phyloP scores from a whole-genome alignment of 192 early-diverging fungal genomes.

The Spinellus fusiger region DNA sequence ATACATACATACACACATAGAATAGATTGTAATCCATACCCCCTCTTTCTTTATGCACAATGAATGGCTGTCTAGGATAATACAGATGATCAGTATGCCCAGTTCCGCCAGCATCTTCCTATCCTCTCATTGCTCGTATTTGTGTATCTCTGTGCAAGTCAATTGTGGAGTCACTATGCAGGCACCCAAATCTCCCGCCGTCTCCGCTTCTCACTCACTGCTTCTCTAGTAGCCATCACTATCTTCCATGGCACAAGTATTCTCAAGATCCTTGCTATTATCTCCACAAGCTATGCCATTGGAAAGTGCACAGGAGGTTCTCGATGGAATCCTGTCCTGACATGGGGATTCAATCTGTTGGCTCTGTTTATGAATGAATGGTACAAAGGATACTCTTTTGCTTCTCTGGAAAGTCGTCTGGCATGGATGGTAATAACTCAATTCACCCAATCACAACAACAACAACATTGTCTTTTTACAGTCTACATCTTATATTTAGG shows the following conservation, averaged over 20 bases:
- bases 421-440: conserved; percentile 1
- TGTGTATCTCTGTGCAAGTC: conserved; percentile 38
- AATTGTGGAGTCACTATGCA: not conserved
- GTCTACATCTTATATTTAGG: conserved; percentile 29
- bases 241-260: conserved; percentile 67
- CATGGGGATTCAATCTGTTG: conserved; percentile 78
- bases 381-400: conserved; percentile 71
- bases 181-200: conserved; percentile 7
- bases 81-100: conserved; percentile 59
- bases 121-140: conserved; percentile 40
- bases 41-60: too few species aligned
- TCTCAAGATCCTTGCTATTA: conserved; percentile 67
- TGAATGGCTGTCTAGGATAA: conserved; percentile 52
- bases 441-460: not conserved
- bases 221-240: conserved; percentile 44
- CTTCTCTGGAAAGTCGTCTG: not conserved
- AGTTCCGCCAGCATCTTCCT: conserved; percentile 58
- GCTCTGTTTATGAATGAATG: conserved; percentile 78
- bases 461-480: not conserved
- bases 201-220: not conserved
- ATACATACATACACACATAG: too few species aligned
- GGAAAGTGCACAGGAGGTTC: conserved; percentile 47
- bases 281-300: conserved; percentile 61
- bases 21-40: not conserved
- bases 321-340: conserved; percentile 51